Evolutionary conservation across 495 filamentous ascomycete species (phyloP).

Genomic region (Annulohypoxylon maeteangense): DNA sequence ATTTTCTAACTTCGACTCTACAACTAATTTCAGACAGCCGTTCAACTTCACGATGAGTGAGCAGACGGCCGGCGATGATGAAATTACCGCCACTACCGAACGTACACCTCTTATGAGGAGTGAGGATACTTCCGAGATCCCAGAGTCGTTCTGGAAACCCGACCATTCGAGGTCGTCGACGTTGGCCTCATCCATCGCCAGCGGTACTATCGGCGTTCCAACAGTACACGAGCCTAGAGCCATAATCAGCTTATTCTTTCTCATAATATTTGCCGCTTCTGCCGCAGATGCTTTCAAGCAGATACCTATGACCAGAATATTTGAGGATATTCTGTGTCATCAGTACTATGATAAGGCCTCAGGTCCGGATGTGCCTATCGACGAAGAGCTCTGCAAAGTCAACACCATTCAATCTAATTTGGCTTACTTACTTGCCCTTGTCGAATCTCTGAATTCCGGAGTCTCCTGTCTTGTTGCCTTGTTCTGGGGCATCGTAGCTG

Average conservation of each 20-base stretch:
- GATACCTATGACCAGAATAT: constrained; percentile 48
- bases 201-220: constrained; percentile 3
- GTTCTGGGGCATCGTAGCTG: constrained; percentile 45
- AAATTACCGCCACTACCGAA: constrained; percentile 23
- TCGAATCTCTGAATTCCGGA: constrained; percentile 34
- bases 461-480: constrained; percentile 43
- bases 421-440: constrained; percentile 48
- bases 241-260: constrained; percentile 26
- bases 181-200: constrained; percentile 19
- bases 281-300: constrained; percentile 36
- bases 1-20: neutral
- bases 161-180: constrained; percentile 34
- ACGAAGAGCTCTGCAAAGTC: constrained; percentile 50
- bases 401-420: constrained; percentile 49
- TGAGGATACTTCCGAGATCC: neutral
- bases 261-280: constrained; percentile 33
- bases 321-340: constrained; percentile 55
- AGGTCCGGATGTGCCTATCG: constrained; percentile 39
- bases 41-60: constrained; percentile 26
- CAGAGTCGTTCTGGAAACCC: constrained; percentile 25
- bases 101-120: constrained; percentile 30
- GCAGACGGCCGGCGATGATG: constrained; percentile 9
- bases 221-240: constrained; percentile 9
- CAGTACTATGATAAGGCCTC: constrained; percentile 45
- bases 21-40: neutral